Conservation (phyloP, 192 early-diverging fungal genomes). For the Coemansia sp. region DNA sequence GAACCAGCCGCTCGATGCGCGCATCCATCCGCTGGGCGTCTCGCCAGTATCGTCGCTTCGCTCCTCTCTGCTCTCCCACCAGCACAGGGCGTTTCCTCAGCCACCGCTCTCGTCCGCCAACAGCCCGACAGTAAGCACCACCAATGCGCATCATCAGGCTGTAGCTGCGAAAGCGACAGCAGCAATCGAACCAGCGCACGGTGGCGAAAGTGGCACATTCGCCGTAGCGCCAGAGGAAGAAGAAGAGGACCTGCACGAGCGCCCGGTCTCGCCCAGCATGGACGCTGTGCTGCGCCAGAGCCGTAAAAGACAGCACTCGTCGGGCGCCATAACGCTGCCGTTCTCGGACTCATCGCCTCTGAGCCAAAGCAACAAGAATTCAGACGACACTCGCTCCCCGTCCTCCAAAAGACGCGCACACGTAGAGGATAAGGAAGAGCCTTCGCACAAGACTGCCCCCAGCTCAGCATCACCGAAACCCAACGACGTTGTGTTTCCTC, state of each 20-base stretch:
- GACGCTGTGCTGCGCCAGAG: constrained; percentile 16
- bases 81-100: not conserved
- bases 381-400: not conserved
- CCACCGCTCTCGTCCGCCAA: constrained; percentile 3
- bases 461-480: constrained; percentile 6
- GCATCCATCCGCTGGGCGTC: constrained; percentile 24
- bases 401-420: not conserved
- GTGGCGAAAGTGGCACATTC: too few relatives aligned
- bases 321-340: constrained; percentile 12
- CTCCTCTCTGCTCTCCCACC: constrained; percentile 40
- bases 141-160: not conserved
- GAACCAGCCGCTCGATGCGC: constrained; percentile 22
- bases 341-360: constrained; percentile 3
- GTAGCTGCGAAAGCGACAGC: not conserved
- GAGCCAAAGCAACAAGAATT: not conserved
- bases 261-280: constrained; percentile 24
- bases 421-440: not conserved
- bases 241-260: constrained; percentile 1
- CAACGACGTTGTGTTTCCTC: constrained; percentile 33
- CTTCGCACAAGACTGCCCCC: not conserved
- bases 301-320: constrained; percentile 42
- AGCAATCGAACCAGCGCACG: too few relatives aligned
- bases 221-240: too few relatives aligned
- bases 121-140: not conserved
- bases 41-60: constrained; percentile 54